These are phyloP conservation scores for Colletotrichum sojae DNA, from an alignment of 2,329 filamentous ascomycete species.

Conservation along the genomic window DNA sequence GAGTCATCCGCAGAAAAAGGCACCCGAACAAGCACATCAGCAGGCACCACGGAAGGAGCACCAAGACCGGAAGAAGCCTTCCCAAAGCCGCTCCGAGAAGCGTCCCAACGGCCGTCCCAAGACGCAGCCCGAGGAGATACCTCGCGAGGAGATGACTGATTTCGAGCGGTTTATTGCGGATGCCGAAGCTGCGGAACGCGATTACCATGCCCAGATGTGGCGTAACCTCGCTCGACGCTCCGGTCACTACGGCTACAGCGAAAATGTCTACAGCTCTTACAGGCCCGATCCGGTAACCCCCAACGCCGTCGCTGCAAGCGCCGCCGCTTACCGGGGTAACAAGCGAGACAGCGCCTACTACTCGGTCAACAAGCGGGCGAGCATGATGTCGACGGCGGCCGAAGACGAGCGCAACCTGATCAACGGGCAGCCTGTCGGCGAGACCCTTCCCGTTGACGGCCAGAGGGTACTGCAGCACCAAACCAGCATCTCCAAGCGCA, in stretches of 20 bases:
- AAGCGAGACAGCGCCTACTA: conserved; percentile 38
- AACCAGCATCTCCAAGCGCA: conserved; percentile 57
- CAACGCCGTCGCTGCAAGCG: not conserved
- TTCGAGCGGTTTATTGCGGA: conserved; percentile 48
- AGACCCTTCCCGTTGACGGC: not conserved
- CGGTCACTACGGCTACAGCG: conserved; percentile 30
- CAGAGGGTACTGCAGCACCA: conserved; percentile 43
- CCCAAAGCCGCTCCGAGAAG: not conserved
- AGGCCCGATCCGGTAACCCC: conserved; percentile 13
- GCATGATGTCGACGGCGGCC: conserved; percentile 27
- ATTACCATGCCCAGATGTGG: conserved; percentile 42
- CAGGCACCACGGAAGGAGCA: not conserved
- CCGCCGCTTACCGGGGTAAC: conserved; percentile 1
- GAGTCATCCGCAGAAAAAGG: conserved; percentile 10
- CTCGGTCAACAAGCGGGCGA: conserved; percentile 28
- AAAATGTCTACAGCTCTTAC: conserved; percentile 18
- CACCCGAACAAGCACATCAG: not conserved
- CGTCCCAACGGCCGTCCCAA: not conserved
- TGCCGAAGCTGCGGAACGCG: conserved; percentile 46
- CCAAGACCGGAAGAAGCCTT: not conserved
- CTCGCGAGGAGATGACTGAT: conserved; percentile 39
- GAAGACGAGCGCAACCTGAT: conserved; percentile 29
- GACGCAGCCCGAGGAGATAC: not conserved
- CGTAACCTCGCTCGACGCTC: conserved; percentile 43
- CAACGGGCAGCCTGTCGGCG: conserved; percentile 10